Conservation (phyloP, 2,329 filamentous ascomycete genomes). For the Scedosporium minutisporum region DNA sequence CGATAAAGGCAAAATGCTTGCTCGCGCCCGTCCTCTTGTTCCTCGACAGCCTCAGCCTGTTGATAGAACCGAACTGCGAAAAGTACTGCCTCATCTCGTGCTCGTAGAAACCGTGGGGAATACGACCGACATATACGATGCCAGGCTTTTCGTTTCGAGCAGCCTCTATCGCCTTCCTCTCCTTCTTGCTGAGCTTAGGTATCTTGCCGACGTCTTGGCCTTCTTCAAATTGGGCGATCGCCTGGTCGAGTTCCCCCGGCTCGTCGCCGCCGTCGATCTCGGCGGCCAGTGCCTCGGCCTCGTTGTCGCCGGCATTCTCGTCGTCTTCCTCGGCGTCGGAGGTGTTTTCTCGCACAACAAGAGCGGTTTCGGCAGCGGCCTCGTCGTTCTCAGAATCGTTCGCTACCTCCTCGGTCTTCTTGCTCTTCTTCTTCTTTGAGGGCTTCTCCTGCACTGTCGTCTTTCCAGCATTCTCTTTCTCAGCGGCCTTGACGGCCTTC, state of each 20-base stretch:
- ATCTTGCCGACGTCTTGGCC: conserved; percentile 42
- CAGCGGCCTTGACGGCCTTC: conserved; percentile 28
- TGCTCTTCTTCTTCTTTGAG: conserved; percentile 19
- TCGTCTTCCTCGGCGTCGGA: conserved; percentile 29
- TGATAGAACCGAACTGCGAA: conserved; percentile 80
- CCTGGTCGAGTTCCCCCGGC: conserved; percentile 20
- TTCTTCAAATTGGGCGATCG: conserved; percentile 29
- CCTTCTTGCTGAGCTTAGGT: conserved; percentile 35
- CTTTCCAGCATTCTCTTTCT: conserved; percentile 16
- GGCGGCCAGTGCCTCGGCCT: conserved; percentile 23
- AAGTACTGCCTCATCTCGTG: conserved; percentile 92
- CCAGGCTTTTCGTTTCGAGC: conserved; percentile 50
- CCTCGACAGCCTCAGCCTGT: conserved; percentile 69
- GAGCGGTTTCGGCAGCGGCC: not conserved
- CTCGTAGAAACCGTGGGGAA: conserved; percentile 94
- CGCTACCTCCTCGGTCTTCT: conserved; percentile 22
- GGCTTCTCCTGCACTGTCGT: conserved; percentile 24
- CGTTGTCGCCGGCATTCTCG: conserved; percentile 26
- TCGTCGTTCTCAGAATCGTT: conserved; percentile 11
- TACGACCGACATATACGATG: conserved; percentile 80
- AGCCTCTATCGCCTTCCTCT: conserved; percentile 31
- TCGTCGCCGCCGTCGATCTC: conserved; percentile 35
- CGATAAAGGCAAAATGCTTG: conserved; percentile 92
- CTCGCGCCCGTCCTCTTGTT: conserved; percentile 86
- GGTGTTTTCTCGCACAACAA: conserved; percentile 20